Conservation (phyloP, 73 alveolate species). For the Paramecium primaurelia region DNA sequence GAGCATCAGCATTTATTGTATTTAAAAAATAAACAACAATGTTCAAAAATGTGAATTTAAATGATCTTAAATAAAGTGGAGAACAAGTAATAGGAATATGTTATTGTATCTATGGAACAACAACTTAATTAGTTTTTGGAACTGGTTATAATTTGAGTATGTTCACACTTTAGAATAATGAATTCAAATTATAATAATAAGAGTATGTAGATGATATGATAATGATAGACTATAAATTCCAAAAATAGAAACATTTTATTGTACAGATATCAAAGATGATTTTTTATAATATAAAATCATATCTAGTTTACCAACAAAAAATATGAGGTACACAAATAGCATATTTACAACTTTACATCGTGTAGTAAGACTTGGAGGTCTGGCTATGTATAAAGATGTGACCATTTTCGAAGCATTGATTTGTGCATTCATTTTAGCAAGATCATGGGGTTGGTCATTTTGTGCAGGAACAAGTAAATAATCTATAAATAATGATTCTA, state of each 20-base stretch:
- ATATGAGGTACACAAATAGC: neutral
- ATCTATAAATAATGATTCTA: neutral
- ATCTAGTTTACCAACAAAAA: neutral
- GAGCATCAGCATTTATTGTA: constrained; percentile 26
- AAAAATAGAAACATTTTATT: neutral
- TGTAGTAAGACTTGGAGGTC: constrained; percentile 6
- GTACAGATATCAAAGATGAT: neutral
- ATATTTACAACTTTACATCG: constrained; percentile 37
- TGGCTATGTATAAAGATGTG: constrained; percentile 17
- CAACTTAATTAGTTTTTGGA: constrained; percentile 24
- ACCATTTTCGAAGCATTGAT: constrained; percentile 25
- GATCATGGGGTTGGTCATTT: constrained; percentile 49
- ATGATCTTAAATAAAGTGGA: neutral
- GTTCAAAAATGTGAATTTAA: neutral
- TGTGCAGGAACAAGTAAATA: constrained; percentile 22
- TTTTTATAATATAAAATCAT: neutral
- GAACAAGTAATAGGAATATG: neutral
- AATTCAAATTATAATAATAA: neutral
- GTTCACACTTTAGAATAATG: neutral
- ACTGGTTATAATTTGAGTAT: constrained; percentile 23
- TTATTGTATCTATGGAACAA: constrained; percentile 21
- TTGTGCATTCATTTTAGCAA: neutral
- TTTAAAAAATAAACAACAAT: constrained; percentile 3
- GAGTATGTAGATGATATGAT: neutral
- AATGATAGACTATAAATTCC: neutral